Evolutionary conservation across 805 yeast species (phyloP).

Genomic region (Debaryomyces hansenii): DNA sequence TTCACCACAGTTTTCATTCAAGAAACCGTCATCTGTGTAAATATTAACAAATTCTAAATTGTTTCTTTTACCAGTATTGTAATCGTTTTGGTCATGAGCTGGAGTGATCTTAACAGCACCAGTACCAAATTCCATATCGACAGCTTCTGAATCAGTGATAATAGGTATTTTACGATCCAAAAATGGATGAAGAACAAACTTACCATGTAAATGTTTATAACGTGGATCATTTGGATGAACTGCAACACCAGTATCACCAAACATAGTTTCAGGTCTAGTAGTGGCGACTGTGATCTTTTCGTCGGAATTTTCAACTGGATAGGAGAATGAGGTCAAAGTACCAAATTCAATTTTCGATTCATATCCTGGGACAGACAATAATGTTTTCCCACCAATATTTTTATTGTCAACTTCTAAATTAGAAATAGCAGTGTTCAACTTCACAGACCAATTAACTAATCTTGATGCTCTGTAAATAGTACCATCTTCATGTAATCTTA

Average conservation of each 20-base stretch:
- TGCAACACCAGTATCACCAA: slow-evolving; percentile 98
- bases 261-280: slow-evolving; percentile 97
- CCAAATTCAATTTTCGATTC: slow-evolving; percentile 92
- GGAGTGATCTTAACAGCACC: slow-evolving; percentile 99
- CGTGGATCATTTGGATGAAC: slow-evolving; percentile 95
- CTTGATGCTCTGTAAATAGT: slow-evolving; percentile 91
- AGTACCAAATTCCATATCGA: slow-evolving; percentile 99
- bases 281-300: slow-evolving; percentile 93
- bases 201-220: slow-evolving; percentile 93
- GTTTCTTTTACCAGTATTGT: slow-evolving; percentile 93
- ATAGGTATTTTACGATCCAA: slow-evolving; percentile 83
- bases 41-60: slow-evolving; percentile 85
- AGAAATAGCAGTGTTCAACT: slow-evolving; percentile 91
- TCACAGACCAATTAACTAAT: slow-evolving; percentile 95
- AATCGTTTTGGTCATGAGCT: slow-evolving; percentile 97
- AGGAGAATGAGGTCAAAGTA: slow-evolving; percentile 93
- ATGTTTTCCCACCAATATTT: slow-evolving; percentile 78
- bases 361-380: slow-evolving; percentile 84
- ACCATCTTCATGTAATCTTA: slow-evolving; percentile 90
- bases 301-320: slow-evolving; percentile 79
- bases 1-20: slow-evolving; percentile 87
- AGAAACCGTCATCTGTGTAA: slow-evolving; percentile 84
- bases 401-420: slow-evolving; percentile 96
- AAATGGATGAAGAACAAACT: slow-evolving; percentile 88
- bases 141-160: slow-evolving; percentile 87